These are phyloP conservation scores for Fusarium compactum DNA, from an alignment of 2,329 filamentous ascomycete species.

Conservation along the genomic window DNA sequence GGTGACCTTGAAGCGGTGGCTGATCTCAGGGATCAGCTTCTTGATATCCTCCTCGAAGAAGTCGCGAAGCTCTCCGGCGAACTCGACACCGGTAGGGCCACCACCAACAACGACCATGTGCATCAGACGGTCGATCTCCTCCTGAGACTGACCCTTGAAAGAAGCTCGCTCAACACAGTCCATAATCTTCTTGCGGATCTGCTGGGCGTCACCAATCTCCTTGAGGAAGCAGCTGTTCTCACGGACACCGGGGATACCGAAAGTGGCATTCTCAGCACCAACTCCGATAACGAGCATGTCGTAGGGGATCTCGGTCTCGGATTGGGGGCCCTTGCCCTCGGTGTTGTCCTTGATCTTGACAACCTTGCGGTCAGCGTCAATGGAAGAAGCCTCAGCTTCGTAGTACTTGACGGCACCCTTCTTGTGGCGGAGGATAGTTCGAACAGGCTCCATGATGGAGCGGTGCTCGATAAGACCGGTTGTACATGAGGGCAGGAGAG, in stretches of 20 bases:
- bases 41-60: conserved; percentile 99
- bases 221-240: conserved; percentile 99
- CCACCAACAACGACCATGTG: conserved; percentile 98
- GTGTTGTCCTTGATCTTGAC: conserved; percentile 93
- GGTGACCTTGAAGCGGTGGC: conserved; percentile 95
- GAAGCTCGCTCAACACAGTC: conserved; percentile 98
- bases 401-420: conserved; percentile 94
- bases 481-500: conserved; percentile 95
- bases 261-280: conserved; percentile 97
- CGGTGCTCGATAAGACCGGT: conserved; percentile 98
- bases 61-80: conserved; percentile 97
- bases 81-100: conserved; percentile 97
- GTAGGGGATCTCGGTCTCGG: conserved; percentile 90
- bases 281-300: conserved; percentile 99
- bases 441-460: conserved; percentile 99
- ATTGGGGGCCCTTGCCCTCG: conserved; percentile 86
- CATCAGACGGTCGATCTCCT: conserved; percentile 92
- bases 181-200: conserved; percentile 99
- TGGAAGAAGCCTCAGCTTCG: conserved; percentile 96
- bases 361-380: conserved; percentile 91
- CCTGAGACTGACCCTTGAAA: conserved; percentile 92
- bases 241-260: conserved; percentile 94
- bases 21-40: conserved; percentile 97
- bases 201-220: conserved; percentile 95
- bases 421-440: conserved; percentile 95